A percentile compares a stretch with the other conserved stretches of the same genome.
phyloP scores from a whole-genome alignment of 2,329 filamentous ascomycete genomes.

The Stylonectria norvegica region DNA sequence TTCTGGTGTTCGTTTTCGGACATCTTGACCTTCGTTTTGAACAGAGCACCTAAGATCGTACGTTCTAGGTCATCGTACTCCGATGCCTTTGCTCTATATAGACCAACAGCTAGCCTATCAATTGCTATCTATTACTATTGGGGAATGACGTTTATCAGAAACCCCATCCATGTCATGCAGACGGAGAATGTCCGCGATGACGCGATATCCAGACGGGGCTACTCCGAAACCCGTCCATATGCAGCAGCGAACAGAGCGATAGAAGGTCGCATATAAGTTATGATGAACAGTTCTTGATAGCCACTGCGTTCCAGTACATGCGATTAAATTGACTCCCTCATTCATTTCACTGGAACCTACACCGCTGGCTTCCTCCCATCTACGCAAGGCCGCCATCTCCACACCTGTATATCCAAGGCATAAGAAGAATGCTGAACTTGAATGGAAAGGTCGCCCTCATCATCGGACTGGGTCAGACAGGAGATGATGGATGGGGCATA shows the following conservation, averaged over 20 bases:
- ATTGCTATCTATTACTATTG: constrained; percentile 19
- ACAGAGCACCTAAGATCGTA: no score
- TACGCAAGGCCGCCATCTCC: no score
- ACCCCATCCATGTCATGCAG: constrained; percentile 2
- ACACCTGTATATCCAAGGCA: no score
- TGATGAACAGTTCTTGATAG: no score
- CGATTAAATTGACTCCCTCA: no score
- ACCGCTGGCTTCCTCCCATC: no score
- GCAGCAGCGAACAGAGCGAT: no score
- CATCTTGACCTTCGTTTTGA: constrained; percentile 18
- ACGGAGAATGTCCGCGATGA: constrained; percentile 17
- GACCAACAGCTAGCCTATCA: constrained; percentile 16
- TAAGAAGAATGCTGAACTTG: constrained; percentile 39
- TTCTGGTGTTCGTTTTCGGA: constrained; percentile 6
- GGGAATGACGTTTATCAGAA: constrained; percentile 12
- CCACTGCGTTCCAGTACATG: no score
- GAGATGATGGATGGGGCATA: constrained; percentile 47
- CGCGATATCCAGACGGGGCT: constrained; percentile 17
- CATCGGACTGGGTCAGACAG: constrained; percentile 44
- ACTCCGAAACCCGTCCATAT: no score
- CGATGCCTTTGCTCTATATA: not conserved
- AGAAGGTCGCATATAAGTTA: no score
- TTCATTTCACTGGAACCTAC: no score
- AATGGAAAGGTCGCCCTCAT: constrained; percentile 43
- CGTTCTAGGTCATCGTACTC: not conserved